Base-by-base conservation (phyloP, 2,329 filamentous ascomycete species). In the Phialophora expanda region DNA sequence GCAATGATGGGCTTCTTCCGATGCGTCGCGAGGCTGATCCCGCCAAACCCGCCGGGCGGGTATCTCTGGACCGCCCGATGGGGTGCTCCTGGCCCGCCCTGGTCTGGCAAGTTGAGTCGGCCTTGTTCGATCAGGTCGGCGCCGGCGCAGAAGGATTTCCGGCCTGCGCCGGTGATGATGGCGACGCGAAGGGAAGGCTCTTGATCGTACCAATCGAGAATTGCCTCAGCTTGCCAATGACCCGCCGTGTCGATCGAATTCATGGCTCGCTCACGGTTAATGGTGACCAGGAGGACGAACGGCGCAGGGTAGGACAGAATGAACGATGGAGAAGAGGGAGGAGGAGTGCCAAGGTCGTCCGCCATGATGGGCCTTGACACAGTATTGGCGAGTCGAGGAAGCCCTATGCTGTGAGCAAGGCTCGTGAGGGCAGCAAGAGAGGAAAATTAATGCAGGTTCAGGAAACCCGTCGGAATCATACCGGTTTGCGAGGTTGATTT, bases 1-100 rank as follows among this genome's bases (percentile, higher is more conserved):
- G 87, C 89, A 26, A 93, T 84, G 58, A 93, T 82, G 6, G 90
- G 90, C 73, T 93, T 93, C 76, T 86, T 86, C 53, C 90, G 89
- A 28, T 28, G 26, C 3, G 77, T 76, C 34, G 90, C 83, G 70
- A 89, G 87, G 59, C 85, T 66, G 26, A 66, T 74, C 1, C 77
- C 78, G 44, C 75, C 78, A 64, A 80, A 80, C n/a, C 78, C 78
- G 6, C 71, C 74, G 28, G 55, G 55, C 28, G 24, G 59, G 24
- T 65, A 44, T 24, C n/a, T 48, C 60, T 70, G 70, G 26, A 66
- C 32, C 32, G 62, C 55, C 14, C 56, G 28, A 17, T 62, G 17
- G 20, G 9, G 11, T 28, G 41, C 38, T 14, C 2, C 46, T 26
- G 12, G 9, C 4, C 44, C 46, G 26, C 26, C 50, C 28, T 22